phyloP scores from a whole-genome alignment of 331 rosid species.

The Erythrophleum ivorense region DNA sequence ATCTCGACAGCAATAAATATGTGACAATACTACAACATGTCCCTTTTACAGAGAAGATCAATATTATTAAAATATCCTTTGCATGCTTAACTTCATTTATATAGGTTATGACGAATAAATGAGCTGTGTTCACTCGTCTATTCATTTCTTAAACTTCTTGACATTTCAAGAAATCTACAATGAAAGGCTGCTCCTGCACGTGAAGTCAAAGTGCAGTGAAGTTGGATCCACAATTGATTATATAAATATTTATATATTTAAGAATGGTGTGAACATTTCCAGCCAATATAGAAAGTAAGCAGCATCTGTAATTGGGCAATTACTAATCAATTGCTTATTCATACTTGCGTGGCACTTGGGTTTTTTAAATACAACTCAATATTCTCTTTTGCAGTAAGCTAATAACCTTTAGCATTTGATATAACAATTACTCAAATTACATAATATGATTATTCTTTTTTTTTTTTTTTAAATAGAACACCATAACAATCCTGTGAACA shows the following conservation, averaged over 20 bases:
- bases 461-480: neutral
- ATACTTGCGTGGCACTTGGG: neutral
- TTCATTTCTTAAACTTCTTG: neutral
- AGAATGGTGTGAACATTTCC: conserved; percentile 2
- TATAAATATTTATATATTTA: neutral
- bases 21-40: neutral
- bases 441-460: neutral
- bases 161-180: conserved; percentile 13
- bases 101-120: neutral
- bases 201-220: conserved; percentile 30
- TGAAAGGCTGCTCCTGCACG: conserved; percentile 12
- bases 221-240: conserved; percentile 33
- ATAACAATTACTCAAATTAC: conserved; percentile 10
- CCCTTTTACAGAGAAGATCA: neutral
- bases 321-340: neutral
- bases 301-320: neutral
- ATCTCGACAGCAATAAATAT: neutral
- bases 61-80: neutral
- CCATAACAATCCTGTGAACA: conserved; percentile 3
- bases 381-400: neutral
- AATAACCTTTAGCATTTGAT: conserved; percentile 2
- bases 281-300: neutral
- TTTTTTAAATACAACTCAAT: neutral
- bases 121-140: neutral
- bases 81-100: neutral